Conservation (phyloP, 2,329 filamentous ascomycete species). For the Fusarium continuum region DNA sequence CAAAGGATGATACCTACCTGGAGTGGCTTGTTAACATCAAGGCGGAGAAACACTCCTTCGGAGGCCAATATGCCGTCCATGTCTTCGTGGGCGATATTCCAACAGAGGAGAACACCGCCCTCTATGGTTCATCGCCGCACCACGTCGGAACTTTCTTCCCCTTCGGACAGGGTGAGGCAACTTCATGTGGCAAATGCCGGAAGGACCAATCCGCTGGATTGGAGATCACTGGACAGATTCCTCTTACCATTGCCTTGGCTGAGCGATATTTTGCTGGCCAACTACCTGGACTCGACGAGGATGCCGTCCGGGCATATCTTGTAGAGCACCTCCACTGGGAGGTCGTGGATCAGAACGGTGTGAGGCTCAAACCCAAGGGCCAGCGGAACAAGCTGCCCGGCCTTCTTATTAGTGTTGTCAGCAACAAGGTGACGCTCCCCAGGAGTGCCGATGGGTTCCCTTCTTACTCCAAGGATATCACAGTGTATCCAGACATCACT, state of each 20-base stretch:
- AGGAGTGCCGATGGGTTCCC: background rate
- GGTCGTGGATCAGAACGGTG: background rate
- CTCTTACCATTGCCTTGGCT: constrained; percentile 3
- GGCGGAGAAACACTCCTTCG: too few species aligned
- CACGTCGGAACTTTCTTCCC: constrained; percentile 1
- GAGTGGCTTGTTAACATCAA: too few species aligned
- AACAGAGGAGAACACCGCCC: background rate
- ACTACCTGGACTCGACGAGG: background rate
- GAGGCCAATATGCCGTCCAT: background rate
- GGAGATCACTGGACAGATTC: constrained; percentile 9
- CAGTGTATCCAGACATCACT: background rate
- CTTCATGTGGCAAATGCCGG: background rate
- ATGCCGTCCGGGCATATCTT: background rate
- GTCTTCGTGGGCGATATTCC: constrained; percentile 4
- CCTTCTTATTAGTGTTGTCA: too few species aligned
- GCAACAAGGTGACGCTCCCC: background rate
- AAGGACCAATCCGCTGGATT: background rate
- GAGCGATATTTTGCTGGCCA: constrained; percentile 12
- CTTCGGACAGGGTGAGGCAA: background rate
- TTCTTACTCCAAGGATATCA: background rate
- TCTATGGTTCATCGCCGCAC: background rate
- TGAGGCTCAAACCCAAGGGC: background rate
- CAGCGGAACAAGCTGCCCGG: too few species aligned
- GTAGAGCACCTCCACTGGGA: constrained; percentile 1
- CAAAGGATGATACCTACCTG: too few species aligned